These are phyloP conservation scores for Biancaea sappan DNA, from an alignment of 306 rosid species.

Conservation along the genomic window DNA sequence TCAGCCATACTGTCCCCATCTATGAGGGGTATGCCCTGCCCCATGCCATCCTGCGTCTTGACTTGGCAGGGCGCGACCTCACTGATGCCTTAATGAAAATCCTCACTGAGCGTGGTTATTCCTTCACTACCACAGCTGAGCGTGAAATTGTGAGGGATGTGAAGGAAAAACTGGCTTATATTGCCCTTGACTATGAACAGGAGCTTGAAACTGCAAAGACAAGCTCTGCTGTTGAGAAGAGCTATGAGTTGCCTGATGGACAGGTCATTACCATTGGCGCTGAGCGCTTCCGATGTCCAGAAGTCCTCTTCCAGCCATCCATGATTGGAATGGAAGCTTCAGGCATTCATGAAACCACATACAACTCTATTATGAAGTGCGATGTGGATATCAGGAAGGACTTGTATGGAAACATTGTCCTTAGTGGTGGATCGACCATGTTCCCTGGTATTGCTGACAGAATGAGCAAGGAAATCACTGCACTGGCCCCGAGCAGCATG, in stretches of 20 bases:
- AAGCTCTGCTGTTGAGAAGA: slow-evolving; percentile 80
- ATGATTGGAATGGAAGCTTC: slow-evolving; percentile 92
- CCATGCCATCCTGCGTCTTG: slow-evolving; percentile 88
- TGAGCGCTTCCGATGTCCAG: slow-evolving; percentile 87
- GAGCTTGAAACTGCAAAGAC: slow-evolving; percentile 82
- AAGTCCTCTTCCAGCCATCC: slow-evolving; percentile 92
- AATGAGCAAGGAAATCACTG: slow-evolving; percentile 90
- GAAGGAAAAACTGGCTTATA: slow-evolving; percentile 89
- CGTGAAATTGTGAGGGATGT: slow-evolving; percentile 89
- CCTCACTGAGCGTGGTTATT: slow-evolving; percentile 85
- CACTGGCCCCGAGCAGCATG: slow-evolving; percentile 92
- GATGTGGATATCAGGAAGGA: slow-evolving; percentile 88
- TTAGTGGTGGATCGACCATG: slow-evolving; percentile 93
- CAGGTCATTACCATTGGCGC: slow-evolving; percentile 88
- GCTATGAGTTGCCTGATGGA: slow-evolving; percentile 85
- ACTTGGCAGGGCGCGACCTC: slow-evolving; percentile 89
- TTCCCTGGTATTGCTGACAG: slow-evolving; percentile 89
- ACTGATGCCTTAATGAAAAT: slow-evolving; percentile 88
- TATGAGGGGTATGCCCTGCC: slow-evolving; percentile 90
- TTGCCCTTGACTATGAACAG: slow-evolving; percentile 86
- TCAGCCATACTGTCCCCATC: slow-evolving; percentile 85
- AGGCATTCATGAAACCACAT: slow-evolving; percentile 84
- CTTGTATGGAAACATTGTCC: slow-evolving; percentile 84
- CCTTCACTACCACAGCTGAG: slow-evolving; percentile 89
- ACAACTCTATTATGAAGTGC: slow-evolving; percentile 89